These are phyloP conservation scores for Pterocarpus macrocarpus DNA, from an alignment of 306 rosid genomes.

Conservation along the genomic window DNA sequence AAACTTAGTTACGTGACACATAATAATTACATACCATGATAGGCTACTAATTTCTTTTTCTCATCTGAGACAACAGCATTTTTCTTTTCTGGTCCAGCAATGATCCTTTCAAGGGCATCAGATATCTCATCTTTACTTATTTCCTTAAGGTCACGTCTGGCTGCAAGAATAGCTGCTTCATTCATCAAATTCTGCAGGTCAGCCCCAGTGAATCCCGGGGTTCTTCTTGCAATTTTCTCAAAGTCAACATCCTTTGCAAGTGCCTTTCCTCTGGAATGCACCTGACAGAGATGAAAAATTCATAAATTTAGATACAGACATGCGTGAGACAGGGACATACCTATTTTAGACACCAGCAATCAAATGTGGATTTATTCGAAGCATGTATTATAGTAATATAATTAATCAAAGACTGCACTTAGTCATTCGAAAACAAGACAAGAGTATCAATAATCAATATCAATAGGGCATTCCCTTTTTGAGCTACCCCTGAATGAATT, in stretches of 20 bases:
- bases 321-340: neutral
- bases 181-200: constrained; percentile 91
- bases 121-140: constrained; percentile 98
- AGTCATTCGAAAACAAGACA: neutral
- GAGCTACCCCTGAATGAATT: neutral
- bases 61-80: constrained; percentile 97
- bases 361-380: neutral
- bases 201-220: constrained; percentile 90
- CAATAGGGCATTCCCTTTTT: neutral
- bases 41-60: constrained; percentile 93
- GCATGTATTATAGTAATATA: neutral
- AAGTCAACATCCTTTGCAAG: constrained; percentile 97
- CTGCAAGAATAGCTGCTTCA: constrained; percentile 99
- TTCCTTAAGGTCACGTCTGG: constrained; percentile 98
- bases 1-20: neutral
- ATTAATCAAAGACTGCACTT: neutral
- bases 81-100: constrained; percentile 99
- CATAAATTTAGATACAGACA: constrained; percentile 15
- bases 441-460: neutral
- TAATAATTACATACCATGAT: constrained; percentile 49
- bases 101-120: constrained; percentile 95
- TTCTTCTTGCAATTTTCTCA: constrained; percentile 94
- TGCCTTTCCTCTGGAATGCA: constrained; percentile 86
- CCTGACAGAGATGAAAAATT: constrained; percentile 56
- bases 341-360: constrained; percentile 12